A percentile compares a stretch with the other conserved stretches of the same genome.
These are phyloP conservation scores for Diaporthe velutina DNA, from an alignment of 2,329 filamentous ascomycete species.

Conservation along the genomic window DNA sequence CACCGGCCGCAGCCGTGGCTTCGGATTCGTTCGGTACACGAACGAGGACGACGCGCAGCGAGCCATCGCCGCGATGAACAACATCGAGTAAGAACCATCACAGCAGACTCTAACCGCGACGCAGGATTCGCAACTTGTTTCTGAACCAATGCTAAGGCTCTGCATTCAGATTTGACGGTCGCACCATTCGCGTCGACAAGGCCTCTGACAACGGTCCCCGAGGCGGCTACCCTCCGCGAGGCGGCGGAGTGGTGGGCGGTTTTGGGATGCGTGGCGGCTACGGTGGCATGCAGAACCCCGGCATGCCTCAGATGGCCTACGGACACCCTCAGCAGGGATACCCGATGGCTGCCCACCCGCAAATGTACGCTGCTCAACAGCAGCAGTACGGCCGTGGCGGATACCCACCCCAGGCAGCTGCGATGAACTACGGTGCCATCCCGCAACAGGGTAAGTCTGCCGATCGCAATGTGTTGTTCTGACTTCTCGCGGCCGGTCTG, in stretches of 20 bases:
- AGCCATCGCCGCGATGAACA: constrained; percentile 86
- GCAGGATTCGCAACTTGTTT: neutral
- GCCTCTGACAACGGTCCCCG: constrained; percentile 84
- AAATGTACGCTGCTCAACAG: constrained; percentile 53
- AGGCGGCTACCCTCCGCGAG: constrained; percentile 66
- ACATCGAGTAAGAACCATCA: constrained; percentile 78
- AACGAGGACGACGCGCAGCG: constrained; percentile 81
- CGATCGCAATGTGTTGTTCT: neutral
- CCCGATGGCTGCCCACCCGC: constrained; percentile 48
- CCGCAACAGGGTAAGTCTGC: constrained; percentile 51
- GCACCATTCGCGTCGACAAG: constrained; percentile 94
- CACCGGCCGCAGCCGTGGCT: constrained; percentile 95
- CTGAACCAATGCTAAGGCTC: neutral
- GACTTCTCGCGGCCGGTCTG: neutral
- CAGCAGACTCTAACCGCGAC: neutral
- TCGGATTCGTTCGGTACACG: constrained; percentile 93
- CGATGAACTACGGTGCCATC: constrained; percentile 55
- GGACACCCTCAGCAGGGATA: constrained; percentile 53
- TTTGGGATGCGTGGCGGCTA: constrained; percentile 52
- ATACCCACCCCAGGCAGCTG: constrained; percentile 52
- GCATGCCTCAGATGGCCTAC: constrained; percentile 52
- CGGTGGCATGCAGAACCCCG: constrained; percentile 49
- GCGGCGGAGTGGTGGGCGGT: constrained; percentile 52
- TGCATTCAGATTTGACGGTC: constrained; percentile 84
- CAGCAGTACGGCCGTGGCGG: constrained; percentile 58